Conservation (phyloP, 1,284 basidiomycete genomes). For the Cryptococcus jaspeensis region DNA sequence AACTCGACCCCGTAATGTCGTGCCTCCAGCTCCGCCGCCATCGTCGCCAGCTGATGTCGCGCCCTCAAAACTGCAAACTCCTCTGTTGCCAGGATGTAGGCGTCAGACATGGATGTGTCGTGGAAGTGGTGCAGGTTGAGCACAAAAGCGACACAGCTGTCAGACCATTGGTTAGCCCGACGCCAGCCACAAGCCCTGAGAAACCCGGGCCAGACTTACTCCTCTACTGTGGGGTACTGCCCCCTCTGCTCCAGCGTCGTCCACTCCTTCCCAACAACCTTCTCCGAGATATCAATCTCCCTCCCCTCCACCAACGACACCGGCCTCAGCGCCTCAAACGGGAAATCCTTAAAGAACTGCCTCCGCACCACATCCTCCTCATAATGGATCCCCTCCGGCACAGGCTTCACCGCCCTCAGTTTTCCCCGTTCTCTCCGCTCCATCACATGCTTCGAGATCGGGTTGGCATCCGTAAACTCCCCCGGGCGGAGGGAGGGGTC, state of each 20-base stretch:
- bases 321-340: slow-evolving; percentile 89
- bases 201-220: slow-evolving; percentile 61
- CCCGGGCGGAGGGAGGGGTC: slow-evolving; percentile 17
- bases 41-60: slow-evolving; percentile 73
- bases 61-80: slow-evolving; percentile 85
- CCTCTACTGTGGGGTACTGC: slow-evolving; percentile 80
- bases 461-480: slow-evolving; percentile 9
- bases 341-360: slow-evolving; percentile 90
- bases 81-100: slow-evolving; percentile 74
- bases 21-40: slow-evolving; percentile 78
- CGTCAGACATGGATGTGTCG: slow-evolving; percentile 65
- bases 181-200: background rate
- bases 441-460: slow-evolving; percentile 7
- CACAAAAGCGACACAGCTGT: slow-evolving; percentile 76
- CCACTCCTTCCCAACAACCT: slow-evolving; percentile 67
- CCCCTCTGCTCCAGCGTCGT: slow-evolving; percentile 73
- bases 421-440: slow-evolving; percentile 19
- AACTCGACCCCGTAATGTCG: slow-evolving; percentile 65
- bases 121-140: slow-evolving; percentile 66
- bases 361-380: slow-evolving; percentile 80
- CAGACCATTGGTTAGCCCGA: background rate
- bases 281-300: slow-evolving; percentile 55
- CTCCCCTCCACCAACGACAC: slow-evolving; percentile 69
- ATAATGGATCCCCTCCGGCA: slow-evolving; percentile 69
- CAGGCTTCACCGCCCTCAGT: slow-evolving; percentile 48